Percentiles rank a stretch among this genome's conserved stretches.
Conservation (phyloP, 371 early-diverging fungal genomes). For the Mucor mucedo region DNA sequence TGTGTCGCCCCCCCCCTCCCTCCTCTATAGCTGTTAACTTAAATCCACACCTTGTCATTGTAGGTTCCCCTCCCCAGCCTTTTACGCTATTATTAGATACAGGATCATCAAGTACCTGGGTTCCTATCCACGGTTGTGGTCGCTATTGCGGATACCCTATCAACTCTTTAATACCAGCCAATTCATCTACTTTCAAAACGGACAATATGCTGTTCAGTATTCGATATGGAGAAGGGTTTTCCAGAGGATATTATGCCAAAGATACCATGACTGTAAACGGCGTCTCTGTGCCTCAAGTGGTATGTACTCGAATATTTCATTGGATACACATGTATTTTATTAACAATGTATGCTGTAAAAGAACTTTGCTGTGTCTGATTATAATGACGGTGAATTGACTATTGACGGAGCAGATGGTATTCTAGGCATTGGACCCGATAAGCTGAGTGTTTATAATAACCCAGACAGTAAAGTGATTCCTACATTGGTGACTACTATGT, state of each 20-base stretch:
- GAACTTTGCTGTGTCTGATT: conserved; percentile 48
- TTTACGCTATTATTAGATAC: conserved; percentile 52
- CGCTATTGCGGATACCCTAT: conserved; percentile 41
- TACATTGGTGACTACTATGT: conserved; percentile 45
- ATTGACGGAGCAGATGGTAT: conserved; percentile 51
- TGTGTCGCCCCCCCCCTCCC: too few species aligned
- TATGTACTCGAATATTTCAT: conserved; percentile 13
- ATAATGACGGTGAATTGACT: conserved; percentile 52
- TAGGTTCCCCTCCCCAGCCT: conserved; percentile 48
- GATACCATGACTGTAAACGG: conserved; percentile 41
- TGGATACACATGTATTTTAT: too few species aligned
- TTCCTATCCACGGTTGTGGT: conserved; percentile 40
- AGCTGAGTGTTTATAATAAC: conserved; percentile 40
- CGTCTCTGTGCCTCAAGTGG: conserved; percentile 32
- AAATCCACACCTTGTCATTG: background rate
- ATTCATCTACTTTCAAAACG: conserved; percentile 30
- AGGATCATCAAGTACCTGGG: conserved; percentile 55
- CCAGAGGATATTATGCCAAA: conserved; percentile 42
- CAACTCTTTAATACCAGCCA: conserved; percentile 26
- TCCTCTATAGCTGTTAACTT: background rate
- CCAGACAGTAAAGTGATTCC: conserved; percentile 34
- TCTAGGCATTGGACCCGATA: conserved; percentile 49
- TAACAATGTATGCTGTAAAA: conserved; percentile 5
- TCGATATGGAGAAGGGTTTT: conserved; percentile 49
- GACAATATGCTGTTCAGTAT: conserved; percentile 33